phyloP scores from a whole-genome alignment of 768 basidiomycete genomes.

The Agaricus bisporus region DNA sequence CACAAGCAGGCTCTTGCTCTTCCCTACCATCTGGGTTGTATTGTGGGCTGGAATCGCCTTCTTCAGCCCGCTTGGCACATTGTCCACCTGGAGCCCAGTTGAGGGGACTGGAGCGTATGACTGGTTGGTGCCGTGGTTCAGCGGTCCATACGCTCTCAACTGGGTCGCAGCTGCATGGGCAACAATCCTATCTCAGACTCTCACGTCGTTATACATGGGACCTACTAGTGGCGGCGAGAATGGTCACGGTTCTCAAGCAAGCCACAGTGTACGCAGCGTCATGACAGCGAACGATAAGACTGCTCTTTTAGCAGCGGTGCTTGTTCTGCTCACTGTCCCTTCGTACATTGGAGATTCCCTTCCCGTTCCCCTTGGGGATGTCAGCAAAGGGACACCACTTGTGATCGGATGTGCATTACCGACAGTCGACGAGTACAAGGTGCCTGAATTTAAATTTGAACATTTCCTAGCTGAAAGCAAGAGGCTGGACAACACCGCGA shows the following conservation, averaged over 20 bases:
- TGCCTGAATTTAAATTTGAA: slow-evolving; percentile 37
- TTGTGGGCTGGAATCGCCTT: slow-evolving; percentile 50
- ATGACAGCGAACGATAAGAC: slow-evolving; percentile 14
- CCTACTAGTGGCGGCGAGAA: slow-evolving; percentile 22
- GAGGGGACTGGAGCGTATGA: slow-evolving; percentile 46
- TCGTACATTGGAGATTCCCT: slow-evolving; percentile 39
- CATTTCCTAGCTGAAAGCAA: slow-evolving; percentile 59
- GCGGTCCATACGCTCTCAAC: slow-evolving; percentile 57
- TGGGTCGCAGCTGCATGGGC: slow-evolving; percentile 79
- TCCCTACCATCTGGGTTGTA: slow-evolving; percentile 67
- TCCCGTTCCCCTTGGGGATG: slow-evolving; percentile 31
- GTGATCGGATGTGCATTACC: slow-evolving; percentile 68
- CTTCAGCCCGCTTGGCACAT: slow-evolving; percentile 62
- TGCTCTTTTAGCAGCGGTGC: slow-evolving; percentile 30
- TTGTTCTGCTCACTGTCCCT: slow-evolving; percentile 47
- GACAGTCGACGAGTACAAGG: slow-evolving; percentile 31
- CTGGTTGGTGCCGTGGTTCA: slow-evolving; percentile 52
- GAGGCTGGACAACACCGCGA: slow-evolving; percentile 37
- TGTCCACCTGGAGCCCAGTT: slow-evolving; percentile 67
- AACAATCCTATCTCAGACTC: slow-evolving; percentile 48
- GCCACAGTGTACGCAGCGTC: slow-evolving; percentile 1
- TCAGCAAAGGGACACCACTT: slow-evolving; percentile 44
- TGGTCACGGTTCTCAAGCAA: neutral
- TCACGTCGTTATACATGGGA: slow-evolving; percentile 54
- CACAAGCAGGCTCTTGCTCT: slow-evolving; percentile 47